Evolutionary conservation across 768 basidiomycete species (phyloP), one percentile per base, ranked within the genome.

Genomic region (Suillus decipiens): DNA sequence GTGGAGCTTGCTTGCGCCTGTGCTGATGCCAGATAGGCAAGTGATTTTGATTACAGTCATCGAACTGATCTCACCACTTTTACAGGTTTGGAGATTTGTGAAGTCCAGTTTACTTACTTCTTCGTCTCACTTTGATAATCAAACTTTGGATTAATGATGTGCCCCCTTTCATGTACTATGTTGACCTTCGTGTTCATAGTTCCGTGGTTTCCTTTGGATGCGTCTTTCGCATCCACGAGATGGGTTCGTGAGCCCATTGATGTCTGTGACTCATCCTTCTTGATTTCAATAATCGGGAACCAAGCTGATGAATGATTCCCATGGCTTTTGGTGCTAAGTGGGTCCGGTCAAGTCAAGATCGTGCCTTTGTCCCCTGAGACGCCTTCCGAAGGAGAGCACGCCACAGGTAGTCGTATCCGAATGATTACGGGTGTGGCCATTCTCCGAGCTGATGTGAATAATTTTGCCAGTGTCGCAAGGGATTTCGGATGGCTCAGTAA

Each of bases 1-100:
- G 36, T 95, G 93, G 94, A 95, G 90, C 68, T 77, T 96, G 37
- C 69, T 96, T 58, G 96, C 93, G 9, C 96, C 96, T 0, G 89
- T 93, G 45, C 58, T 96, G n/a, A 79, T 96, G 82, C 95, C 96
- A 19, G 96, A 96, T 69, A 81, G 95, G 88, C 94, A 75, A 75
- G 89, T 66, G 24, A 36, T 22, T 10, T 60, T 57, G 58, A 11
- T 12, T 39, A 19, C 15, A 33, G 4, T 34, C 3, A 19, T 45
- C 58, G 58, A 28, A 37, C 54, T 48, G n/a, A 10, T 14, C 4
- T 45, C 60, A 15, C 22, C 67, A 3, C 24, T 24, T 31, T 19
- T 6, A 41, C 64, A 74, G 73, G 33, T 74, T 74, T 47, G 73
- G 67, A 57, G 68, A 75, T 37, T 36, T 67, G 59, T 73, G 61